These are phyloP conservation scores for Isatis lusitanica DNA, from an alignment of 441 rosid genomes.

Conservation along the genomic window DNA sequence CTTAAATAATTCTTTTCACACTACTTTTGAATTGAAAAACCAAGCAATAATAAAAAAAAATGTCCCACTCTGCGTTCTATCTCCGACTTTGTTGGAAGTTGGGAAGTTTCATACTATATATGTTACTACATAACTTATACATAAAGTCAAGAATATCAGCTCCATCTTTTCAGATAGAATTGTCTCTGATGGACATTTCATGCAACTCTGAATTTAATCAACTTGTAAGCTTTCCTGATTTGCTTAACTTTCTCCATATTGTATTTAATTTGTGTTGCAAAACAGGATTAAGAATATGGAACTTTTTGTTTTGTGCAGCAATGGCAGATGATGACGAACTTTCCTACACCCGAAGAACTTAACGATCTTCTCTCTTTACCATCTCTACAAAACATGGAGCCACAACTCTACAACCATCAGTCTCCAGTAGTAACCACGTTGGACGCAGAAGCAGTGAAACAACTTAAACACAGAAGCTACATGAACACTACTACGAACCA, in stretches of 20 bases:
- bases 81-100: constrained; percentile 26
- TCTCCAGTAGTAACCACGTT: constrained; percentile 6
- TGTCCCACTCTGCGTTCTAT: neutral
- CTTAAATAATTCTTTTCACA: neutral
- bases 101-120: constrained; percentile 19
- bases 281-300: neutral
- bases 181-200: constrained; percentile 10
- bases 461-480: neutral
- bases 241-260: neutral
- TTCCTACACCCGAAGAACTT: constrained; percentile 11
- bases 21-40: neutral
- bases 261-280: neutral
- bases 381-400: neutral
- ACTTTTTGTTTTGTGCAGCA: constrained; percentile 2
- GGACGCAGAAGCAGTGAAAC: neutral
- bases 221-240: constrained; percentile 17
- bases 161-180: neutral
- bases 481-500: neutral
- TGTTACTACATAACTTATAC: neutral
- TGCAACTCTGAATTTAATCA: constrained; percentile 17
- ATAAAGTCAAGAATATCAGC: neutral
- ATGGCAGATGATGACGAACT: constrained; percentile 16
- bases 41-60: neutral
- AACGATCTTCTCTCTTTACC: neutral
- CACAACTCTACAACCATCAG: neutral